A percentile compares a stretch with the other conserved stretches of the same genome.
Evolutionary conservation across 129 eudicot genomes (phyloP).

Genomic region (Arctium lappa): DNA sequence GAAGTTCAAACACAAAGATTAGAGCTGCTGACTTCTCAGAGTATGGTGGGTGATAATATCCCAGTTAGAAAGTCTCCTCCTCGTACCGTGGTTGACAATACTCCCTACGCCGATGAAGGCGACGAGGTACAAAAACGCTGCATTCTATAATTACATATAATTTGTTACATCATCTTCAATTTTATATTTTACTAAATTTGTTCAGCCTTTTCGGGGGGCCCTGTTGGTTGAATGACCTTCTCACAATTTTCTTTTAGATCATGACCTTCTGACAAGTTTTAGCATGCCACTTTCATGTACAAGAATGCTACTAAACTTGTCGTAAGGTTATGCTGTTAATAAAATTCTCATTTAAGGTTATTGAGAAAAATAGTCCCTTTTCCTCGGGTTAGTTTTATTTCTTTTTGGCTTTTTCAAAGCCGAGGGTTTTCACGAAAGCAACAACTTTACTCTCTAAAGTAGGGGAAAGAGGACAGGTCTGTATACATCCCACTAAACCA

Average conservation of each 20-base stretch:
- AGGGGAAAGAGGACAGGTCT: neutral
- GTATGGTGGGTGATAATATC: constrained; percentile 61
- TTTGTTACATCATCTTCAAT: neutral
- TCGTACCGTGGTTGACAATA: constrained; percentile 41
- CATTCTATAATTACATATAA: neutral
- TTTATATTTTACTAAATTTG: neutral
- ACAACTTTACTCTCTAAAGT: neutral
- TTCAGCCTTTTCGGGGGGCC: neutral
- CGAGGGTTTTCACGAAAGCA: neutral
- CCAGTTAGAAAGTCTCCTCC: constrained; percentile 50
- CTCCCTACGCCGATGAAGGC: constrained; percentile 90
- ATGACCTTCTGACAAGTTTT: neutral
- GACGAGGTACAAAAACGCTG: constrained; percentile 65
- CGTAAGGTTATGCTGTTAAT: neutral
- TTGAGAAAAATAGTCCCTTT: neutral
- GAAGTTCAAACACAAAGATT: constrained; percentile 96
- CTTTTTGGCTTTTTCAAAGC: neutral
- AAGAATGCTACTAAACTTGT: neutral
- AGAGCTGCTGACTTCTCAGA: constrained; percentile 88
- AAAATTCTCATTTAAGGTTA: neutral
- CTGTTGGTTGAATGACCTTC: neutral
- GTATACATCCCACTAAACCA: neutral
- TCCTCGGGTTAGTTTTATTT: neutral
- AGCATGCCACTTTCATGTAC: too few relatives aligned
- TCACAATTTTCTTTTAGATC: neutral